Conservation (phyloP, 1,139 yeast genomes). For the Pneumocystis sp. region DNA sequence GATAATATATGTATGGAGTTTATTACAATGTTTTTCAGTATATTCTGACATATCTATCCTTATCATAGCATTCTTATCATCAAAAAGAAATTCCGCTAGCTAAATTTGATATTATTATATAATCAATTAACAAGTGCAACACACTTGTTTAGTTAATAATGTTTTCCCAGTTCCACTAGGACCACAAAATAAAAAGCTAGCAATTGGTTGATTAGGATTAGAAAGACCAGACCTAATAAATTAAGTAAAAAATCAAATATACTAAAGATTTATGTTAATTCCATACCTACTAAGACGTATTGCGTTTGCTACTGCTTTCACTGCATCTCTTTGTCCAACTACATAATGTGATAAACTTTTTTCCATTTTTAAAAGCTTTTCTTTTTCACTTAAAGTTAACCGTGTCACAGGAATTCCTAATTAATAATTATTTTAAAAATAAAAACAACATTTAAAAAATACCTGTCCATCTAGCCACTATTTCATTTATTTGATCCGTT, state of each 20-base stretch:
- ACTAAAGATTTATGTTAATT: background rate
- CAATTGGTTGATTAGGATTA: conserved; percentile 79
- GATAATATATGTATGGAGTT: background rate
- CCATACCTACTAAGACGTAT: conserved; percentile 40
- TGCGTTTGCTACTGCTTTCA: conserved; percentile 89
- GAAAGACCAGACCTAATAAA: conserved; percentile 81
- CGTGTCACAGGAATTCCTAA: conserved; percentile 74
- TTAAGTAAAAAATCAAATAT: background rate
- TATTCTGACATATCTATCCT: conserved; percentile 96
- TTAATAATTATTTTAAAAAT: background rate
- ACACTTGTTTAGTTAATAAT: conserved; percentile 46
- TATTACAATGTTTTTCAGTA: conserved; percentile 57
- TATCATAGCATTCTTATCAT: conserved; percentile 91
- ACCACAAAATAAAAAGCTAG: conserved; percentile 88
- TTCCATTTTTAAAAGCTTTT: conserved; percentile 90
- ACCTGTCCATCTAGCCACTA: conserved; percentile 94
- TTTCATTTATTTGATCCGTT: conserved; percentile 85
- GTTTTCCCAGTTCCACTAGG: conserved; percentile 97
- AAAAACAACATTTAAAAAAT: background rate
- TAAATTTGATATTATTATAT: conserved; percentile 36
- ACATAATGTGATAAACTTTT: conserved; percentile 64
- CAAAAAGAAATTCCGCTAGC: conserved; percentile 85
- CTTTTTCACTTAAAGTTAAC: conserved; percentile 86
- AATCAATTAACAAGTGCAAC: background rate
- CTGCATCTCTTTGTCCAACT: conserved; percentile 94